Base-by-base conservation (phyloP, 1,284 basidiomycete genomes). In the Moesziomyces parantarcticus region DNA sequence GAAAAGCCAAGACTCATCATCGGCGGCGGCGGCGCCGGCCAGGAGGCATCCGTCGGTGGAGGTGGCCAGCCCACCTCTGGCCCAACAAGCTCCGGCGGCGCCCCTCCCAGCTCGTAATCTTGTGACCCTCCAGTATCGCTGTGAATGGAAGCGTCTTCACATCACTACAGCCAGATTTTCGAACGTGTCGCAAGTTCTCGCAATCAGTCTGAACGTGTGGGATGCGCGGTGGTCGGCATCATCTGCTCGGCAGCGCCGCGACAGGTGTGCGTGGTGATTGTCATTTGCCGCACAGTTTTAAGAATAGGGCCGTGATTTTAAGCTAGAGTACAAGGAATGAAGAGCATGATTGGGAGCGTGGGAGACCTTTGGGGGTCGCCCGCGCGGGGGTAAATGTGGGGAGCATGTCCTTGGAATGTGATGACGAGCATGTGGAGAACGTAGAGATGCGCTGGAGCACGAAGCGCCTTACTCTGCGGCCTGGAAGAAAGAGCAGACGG, bases 1-100 rank as follows among this genome's bases (percentile, higher is more conserved):
- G 82, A 83, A 55, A 62, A 73, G 64, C 79, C 79, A 36, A 62
- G 50, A 36, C 56, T 81, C 22, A 76, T 81, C 44, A 50, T 79
- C 22, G 78, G 76, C 22, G 79, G 79, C 7, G 79, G 79, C 11
- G 78, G 73, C 42, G 66, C 65, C 1, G 71, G 71, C 42, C 41
- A 39, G 16, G 76, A 78, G 55, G 74, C 70, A 14, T 45, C 65
- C 3, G 70, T 69, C 6, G 74, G 74, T 25, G 74, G 74, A 18
- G 62, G 62, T 11, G 74, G 74, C 13, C 74, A 76, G 59, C 74
- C 74, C 9, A 62, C 48, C 13, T 57, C 58, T 5, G 71, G 71
- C 13, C 65, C 71, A 25, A 50, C 58, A 26, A 74, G 71, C 58
- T 56, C 65, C 5, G 71, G 71, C 16, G 71, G 71, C 23, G 71